These are phyloP conservation scores for Apiospora marii DNA, from an alignment of 2,329 filamentous ascomycete species.

Conservation along the genomic window DNA sequence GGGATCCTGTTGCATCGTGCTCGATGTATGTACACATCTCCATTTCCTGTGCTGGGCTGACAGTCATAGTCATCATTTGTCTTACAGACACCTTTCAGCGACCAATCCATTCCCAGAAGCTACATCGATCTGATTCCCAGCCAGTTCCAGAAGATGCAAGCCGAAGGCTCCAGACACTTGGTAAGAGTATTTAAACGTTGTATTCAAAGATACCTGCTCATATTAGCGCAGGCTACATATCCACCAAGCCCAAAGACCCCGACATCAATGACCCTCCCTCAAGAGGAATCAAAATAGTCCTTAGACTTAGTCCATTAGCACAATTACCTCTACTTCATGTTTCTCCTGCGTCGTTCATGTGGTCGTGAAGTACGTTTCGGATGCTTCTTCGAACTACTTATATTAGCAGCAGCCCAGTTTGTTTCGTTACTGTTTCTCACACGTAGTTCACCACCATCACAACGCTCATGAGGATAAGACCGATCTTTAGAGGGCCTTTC, in stretches of 20 bases:
- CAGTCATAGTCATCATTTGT: background rate
- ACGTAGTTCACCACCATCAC: background rate
- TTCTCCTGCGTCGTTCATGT: background rate
- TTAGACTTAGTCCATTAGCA: background rate
- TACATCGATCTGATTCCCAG: background rate
- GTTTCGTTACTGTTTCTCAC: background rate
- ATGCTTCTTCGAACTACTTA: background rate
- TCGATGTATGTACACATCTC: background rate
- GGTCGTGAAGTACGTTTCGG: background rate
- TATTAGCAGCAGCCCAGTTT: background rate
- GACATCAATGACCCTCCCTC: background rate
- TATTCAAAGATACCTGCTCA: background rate
- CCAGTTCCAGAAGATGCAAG: background rate
- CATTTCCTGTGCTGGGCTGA: background rate
- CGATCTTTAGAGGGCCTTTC: background rate
- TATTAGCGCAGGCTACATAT: background rate
- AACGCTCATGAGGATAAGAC: conserved; percentile 1
- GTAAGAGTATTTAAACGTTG: background rate
- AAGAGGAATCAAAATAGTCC: background rate
- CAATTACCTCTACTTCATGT: background rate
- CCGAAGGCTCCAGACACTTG: background rate
- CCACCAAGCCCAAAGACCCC: conserved; percentile 1
- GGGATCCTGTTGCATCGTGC: background rate
- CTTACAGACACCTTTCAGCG: background rate
- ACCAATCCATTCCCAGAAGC: background rate